phyloP scores from a whole-genome alignment of 139 green algal species.

The Chlorella sp. region DNA sequence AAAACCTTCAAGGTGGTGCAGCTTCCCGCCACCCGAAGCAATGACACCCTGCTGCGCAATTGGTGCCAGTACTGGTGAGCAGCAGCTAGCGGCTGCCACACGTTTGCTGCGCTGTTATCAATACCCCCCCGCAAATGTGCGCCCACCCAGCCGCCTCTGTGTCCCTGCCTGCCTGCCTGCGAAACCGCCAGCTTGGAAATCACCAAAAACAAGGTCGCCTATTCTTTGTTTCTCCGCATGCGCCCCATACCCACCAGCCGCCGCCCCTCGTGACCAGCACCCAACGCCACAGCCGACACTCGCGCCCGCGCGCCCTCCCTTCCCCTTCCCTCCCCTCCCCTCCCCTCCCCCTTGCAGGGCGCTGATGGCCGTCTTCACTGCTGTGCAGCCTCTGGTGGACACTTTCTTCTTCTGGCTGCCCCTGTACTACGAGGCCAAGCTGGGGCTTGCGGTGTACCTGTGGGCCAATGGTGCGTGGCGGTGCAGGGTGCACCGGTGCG shows the following conservation, averaged over 20 bases:
- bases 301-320: neutral
- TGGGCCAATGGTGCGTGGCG: slow-evolving; percentile 42
- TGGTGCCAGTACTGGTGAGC: slow-evolving; percentile 69
- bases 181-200: no score
- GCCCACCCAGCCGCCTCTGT: neutral
- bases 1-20: slow-evolving; percentile 61
- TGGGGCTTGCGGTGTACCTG: slow-evolving; percentile 64
- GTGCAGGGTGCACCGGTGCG: neutral
- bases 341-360: neutral
- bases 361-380: slow-evolving; percentile 12
- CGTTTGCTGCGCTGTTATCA: no score
- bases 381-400: slow-evolving; percentile 51
- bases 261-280: no score
- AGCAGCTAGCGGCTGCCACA: neutral
- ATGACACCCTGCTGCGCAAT: slow-evolving; percentile 42
- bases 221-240: no score
- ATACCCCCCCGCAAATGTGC: no score
- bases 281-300: neutral
- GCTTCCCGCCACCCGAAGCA: slow-evolving; percentile 24
- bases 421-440: slow-evolving; percentile 67
- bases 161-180: no score
- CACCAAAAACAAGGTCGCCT: no score
- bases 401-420: slow-evolving; percentile 63
- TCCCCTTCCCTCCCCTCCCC: neutral
- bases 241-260: neutral